Conservation (phyloP, 495 filamentous ascomycete genomes). For the Aspergillus heteromorphus region DNA sequence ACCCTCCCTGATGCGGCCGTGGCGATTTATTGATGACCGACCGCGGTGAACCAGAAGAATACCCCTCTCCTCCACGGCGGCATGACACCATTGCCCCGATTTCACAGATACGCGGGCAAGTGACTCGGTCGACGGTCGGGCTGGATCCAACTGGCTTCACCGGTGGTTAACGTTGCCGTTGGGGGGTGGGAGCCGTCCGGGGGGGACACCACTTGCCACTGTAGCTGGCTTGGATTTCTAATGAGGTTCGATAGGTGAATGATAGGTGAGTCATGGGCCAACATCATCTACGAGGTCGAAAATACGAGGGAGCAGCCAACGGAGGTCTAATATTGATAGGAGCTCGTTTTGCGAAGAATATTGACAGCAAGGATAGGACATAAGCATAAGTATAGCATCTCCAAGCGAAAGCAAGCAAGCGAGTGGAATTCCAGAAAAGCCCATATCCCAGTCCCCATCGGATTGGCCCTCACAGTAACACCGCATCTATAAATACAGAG, state of each 20-base stretch:
- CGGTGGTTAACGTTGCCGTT: too few species aligned
- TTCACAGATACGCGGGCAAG: too few species aligned
- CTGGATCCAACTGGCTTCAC: too few species aligned
- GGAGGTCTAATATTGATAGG: background rate
- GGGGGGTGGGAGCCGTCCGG: too few species aligned
- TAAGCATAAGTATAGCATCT: background rate
- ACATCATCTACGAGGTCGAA: background rate
- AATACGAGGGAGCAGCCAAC: background rate
- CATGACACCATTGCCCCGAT: too few species aligned
- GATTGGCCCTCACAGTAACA: background rate
- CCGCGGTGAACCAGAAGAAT: too few species aligned
- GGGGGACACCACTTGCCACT: too few species aligned
- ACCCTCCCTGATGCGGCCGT: too few species aligned
- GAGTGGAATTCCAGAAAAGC: background rate
- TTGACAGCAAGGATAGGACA: background rate
- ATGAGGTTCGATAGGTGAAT: background rate
- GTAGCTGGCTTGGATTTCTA: background rate
- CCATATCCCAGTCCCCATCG: background rate
- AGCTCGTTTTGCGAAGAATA: background rate
- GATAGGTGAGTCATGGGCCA: background rate
- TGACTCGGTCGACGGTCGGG: too few species aligned
- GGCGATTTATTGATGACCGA: too few species aligned
- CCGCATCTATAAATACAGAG: slow-evolving; percentile 18
- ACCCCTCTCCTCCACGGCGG: too few species aligned
- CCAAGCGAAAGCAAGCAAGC: background rate